Percentiles rank a stretch among this genome's conserved stretches.
Conservation (phyloP, 2,329 filamentous ascomycete species). For the Verticillium longisporum region DNA sequence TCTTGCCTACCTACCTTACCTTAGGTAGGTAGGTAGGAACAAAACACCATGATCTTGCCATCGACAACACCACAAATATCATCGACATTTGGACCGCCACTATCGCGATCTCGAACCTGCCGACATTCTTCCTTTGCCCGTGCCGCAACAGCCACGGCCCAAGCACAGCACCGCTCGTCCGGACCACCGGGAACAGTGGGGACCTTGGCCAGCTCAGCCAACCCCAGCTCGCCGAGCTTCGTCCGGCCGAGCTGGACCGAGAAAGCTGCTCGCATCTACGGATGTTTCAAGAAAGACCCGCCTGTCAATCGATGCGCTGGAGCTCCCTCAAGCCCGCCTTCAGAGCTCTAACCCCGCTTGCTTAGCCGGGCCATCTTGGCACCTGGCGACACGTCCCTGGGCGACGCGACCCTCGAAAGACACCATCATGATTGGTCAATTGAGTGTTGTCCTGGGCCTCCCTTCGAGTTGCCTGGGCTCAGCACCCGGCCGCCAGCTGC, state of each 20-base stretch:
- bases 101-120: too few species aligned
- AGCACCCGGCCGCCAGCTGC: not conserved
- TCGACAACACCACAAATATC: too few species aligned
- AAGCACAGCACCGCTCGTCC: not conserved
- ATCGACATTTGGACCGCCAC: too few species aligned
- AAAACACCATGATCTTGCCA: too few species aligned
- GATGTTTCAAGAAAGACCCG: conserved; percentile 1
- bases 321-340: not conserved
- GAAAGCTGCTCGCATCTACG: conserved; percentile 2
- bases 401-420: not conserved
- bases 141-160: not conserved
- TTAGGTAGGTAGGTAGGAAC: too few species aligned
- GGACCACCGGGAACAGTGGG: not conserved
- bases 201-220: not conserved
- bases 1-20: too few species aligned
- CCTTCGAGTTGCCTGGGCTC: not conserved
- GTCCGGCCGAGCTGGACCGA: conserved; percentile 3
- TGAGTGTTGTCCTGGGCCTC: not conserved
- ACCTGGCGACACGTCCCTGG: not conserved
- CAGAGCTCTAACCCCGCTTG: not conserved
- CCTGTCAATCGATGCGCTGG: not conserved
- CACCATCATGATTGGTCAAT: not conserved
- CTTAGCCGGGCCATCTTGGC: not conserved
- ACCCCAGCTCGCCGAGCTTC: not conserved
- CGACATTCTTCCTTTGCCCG: too few species aligned